A percentile compares a stretch with the other conserved stretches of the same genome.
Evolutionary conservation across 768 basidiomycete genomes (phyloP).

Genomic region (Roridomyces roridus): DNA sequence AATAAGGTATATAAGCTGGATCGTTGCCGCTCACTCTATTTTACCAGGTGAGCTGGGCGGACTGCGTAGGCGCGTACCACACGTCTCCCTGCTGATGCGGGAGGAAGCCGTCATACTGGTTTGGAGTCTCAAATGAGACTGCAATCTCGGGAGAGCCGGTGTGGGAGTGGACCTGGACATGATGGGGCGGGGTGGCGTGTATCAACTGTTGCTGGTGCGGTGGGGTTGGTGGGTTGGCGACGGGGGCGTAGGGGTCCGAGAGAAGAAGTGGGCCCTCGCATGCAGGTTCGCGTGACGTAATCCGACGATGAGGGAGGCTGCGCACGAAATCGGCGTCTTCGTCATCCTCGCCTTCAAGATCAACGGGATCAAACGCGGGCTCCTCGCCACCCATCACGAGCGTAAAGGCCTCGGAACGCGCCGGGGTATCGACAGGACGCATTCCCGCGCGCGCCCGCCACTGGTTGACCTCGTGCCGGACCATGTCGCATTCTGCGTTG

Average conservation of each 20-base stretch:
- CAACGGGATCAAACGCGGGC: conserved; percentile 48
- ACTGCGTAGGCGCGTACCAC: neutral
- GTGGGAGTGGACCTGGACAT: neutral
- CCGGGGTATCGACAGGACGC: conserved; percentile 38
- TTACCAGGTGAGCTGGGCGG: neutral
- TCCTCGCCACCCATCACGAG: conserved; percentile 55
- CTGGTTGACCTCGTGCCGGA: conserved; percentile 25
- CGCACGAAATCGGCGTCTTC: conserved; percentile 5
- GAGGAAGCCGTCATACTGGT: neutral
- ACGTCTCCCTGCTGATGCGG: neutral
- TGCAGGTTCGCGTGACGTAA: conserved; percentile 4
- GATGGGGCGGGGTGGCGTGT: neutral
- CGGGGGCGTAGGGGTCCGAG: conserved; percentile 14
- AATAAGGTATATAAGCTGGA: neutral
- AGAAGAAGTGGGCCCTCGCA: conserved; percentile 22
- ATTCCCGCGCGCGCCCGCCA: conserved; percentile 22
- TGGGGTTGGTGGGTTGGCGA: neutral
- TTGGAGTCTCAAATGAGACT: neutral
- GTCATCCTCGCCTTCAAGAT: conserved; percentile 42
- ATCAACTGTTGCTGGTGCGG: neutral
- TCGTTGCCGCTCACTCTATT: no score
- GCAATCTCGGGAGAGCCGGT: neutral
- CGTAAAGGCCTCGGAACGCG: conserved; percentile 55
- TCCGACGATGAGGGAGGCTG: neutral
- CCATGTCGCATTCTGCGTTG: conserved; percentile 42